Conservation (phyloP, 2,329 filamentous ascomycete species). For the Pestalotiopsis sp. region DNA sequence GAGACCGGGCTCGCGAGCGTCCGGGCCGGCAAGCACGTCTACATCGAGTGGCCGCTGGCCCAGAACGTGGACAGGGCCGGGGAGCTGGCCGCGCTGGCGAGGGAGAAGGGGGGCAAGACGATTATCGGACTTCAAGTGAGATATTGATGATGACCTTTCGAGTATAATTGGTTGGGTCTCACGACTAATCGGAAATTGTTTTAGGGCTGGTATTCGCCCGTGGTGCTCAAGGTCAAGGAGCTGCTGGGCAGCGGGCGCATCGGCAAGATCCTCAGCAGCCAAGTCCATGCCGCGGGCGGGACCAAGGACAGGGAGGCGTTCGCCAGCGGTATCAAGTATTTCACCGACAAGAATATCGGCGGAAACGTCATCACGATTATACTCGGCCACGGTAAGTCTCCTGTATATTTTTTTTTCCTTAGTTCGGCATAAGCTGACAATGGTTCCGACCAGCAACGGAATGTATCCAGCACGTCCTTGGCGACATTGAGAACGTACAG, state of each 20-base stretch:
- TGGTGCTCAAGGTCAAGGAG: slow-evolving; percentile 42
- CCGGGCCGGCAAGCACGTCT: slow-evolving; percentile 52
- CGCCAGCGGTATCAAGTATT: slow-evolving; percentile 43
- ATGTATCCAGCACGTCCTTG: slow-evolving; percentile 43
- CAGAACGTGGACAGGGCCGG: slow-evolving; percentile 39
- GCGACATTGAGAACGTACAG: slow-evolving; percentile 37
- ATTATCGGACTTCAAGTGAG: slow-evolving; percentile 43
- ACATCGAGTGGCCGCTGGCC: slow-evolving; percentile 60
- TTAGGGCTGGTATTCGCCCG: slow-evolving; percentile 40
- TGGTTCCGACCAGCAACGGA: slow-evolving; percentile 36
- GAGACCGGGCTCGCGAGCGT: slow-evolving; percentile 46
- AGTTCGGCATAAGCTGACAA: slow-evolving; percentile 4
- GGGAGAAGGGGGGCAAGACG: slow-evolving; percentile 34
- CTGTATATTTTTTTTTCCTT: too few relatives aligned
- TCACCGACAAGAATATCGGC: slow-evolving; percentile 47
- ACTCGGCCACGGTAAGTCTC: slow-evolving; percentile 16
- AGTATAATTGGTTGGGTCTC: not conserved
- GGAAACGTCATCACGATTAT: slow-evolving; percentile 40
- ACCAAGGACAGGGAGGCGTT: slow-evolving; percentile 33
- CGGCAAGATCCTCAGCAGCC: slow-evolving; percentile 54
- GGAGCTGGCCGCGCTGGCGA: slow-evolving; percentile 38
- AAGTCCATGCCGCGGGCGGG: slow-evolving; percentile 40
- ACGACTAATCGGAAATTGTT: not conserved
- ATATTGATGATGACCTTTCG: not conserved
- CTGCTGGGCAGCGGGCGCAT: slow-evolving; percentile 46